Conservation (phyloP, 495 filamentous ascomycete species). For the Talaromyces liani region DNA sequence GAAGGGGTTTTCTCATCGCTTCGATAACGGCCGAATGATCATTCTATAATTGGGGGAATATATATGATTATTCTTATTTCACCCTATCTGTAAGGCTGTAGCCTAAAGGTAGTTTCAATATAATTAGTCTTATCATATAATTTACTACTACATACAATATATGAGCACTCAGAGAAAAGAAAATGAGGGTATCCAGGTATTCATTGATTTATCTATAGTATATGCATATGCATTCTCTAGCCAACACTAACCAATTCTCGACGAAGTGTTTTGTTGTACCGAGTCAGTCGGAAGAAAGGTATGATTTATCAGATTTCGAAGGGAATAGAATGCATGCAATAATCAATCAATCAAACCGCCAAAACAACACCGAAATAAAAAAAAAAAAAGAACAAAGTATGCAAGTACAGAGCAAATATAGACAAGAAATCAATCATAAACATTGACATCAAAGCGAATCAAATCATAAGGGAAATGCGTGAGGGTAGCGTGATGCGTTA, state of each 20-base stretch:
- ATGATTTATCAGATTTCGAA: background rate
- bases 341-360: conserved; percentile 6
- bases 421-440: background rate
- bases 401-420: background rate
- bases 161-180: too few species aligned
- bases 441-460: background rate
- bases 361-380: conserved; percentile 3
- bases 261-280: background rate
- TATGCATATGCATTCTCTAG: background rate
- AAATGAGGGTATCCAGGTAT: background rate
- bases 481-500: background rate
- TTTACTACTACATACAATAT: too few species aligned
- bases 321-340: conserved; percentile 7
- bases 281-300: background rate
- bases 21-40: too few species aligned
- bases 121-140: too few species aligned
- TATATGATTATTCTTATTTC: too few species aligned
- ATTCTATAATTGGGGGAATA: too few species aligned
- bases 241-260: too few species aligned
- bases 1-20: too few species aligned
- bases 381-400: background rate
- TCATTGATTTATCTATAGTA: background rate
- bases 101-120: too few species aligned
- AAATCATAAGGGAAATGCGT: background rate
- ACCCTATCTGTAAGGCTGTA: too few species aligned